Conservation (phyloP, 352 stramenopile genomes). For the Phytophthora meadii region DNA sequence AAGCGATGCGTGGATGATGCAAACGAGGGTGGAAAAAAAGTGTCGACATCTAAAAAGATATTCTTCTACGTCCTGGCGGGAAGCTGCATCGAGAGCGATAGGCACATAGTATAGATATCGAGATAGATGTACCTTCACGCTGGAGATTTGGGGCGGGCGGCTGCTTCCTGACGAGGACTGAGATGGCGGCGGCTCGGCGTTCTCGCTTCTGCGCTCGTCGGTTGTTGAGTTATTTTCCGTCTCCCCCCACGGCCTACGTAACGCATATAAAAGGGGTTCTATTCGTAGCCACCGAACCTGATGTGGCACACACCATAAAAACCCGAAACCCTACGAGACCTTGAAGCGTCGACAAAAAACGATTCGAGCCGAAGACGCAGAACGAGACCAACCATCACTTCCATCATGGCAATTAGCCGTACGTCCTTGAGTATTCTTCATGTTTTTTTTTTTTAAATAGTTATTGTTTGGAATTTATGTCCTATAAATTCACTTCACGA, state of each 20-base stretch:
- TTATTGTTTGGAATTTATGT: neutral
- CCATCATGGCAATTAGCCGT: constrained; percentile 28
- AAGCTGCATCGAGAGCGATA: neutral
- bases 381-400: no score
- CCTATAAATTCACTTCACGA: neutral
- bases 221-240: constrained; percentile 47
- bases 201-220: constrained; percentile 37
- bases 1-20: constrained; percentile 11
- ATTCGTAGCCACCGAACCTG: constrained; percentile 18
- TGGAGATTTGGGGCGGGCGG: constrained; percentile 6
- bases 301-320: constrained; percentile 14
- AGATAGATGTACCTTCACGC: constrained; percentile 24
- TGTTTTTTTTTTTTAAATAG: neutral
- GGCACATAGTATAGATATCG: neutral
- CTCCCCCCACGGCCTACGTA: constrained; percentile 30
- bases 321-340: neutral
- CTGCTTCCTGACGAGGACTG: constrained; percentile 28
- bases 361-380: no score
- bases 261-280: constrained; percentile 40
- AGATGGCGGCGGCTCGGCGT: constrained; percentile 29
- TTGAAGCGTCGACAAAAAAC: constrained; percentile 22
- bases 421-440: constrained; percentile 4
- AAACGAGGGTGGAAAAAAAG: constrained; percentile 21
- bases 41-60: constrained; percentile 21
- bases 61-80: constrained; percentile 3